These are phyloP conservation scores for Trichosporon sp. DNA, from an alignment of 1,284 basidiomycete genomes.

Conservation along the genomic window DNA sequence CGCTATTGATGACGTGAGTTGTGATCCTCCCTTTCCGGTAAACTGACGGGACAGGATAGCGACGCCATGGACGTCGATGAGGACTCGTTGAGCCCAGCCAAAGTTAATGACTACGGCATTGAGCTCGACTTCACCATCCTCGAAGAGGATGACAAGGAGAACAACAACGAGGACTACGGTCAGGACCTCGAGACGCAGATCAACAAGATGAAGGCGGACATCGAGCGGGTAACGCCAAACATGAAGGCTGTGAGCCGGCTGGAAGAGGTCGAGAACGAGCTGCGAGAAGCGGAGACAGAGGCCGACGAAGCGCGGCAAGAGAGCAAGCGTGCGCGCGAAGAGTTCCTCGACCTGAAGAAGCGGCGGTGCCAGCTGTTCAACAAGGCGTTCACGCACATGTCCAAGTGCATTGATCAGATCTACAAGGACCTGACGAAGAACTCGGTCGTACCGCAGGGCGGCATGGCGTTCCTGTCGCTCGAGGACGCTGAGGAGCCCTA, in stretches of 20 bases:
- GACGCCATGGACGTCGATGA: constrained; percentile 77
- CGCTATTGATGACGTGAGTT: constrained; percentile 66
- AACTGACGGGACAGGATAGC: constrained; percentile 58
- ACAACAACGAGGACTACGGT: constrained; percentile 61
- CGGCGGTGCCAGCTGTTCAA: constrained; percentile 87
- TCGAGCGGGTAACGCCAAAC: constrained; percentile 92
- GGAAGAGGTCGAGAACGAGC: constrained; percentile 76
- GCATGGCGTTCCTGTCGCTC: constrained; percentile 89
- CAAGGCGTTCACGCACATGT: constrained; percentile 93
- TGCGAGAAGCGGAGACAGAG: constrained; percentile 55
- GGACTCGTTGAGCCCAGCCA: constrained; percentile 65
- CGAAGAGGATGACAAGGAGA: constrained; percentile 77
- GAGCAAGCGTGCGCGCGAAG: constrained; percentile 80
- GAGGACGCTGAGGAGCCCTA: constrained; percentile 99
- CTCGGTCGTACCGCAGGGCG: constrained; percentile 85
- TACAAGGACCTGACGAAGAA: constrained; percentile 98
- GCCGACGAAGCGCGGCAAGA: constrained; percentile 61
- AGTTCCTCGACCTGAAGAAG: constrained; percentile 82
- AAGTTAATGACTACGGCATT: constrained; percentile 77
- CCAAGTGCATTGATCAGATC: constrained; percentile 85
- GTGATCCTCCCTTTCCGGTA: not conserved
- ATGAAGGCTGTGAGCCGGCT: constrained; percentile 92
- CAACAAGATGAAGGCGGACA: constrained; percentile 66
- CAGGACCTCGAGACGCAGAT: constrained; percentile 75
- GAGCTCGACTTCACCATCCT: constrained; percentile 79